phyloP scores from a whole-genome alignment of 2,329 filamentous ascomycete species.

The Tolypocladium ovalisporum region DNA sequence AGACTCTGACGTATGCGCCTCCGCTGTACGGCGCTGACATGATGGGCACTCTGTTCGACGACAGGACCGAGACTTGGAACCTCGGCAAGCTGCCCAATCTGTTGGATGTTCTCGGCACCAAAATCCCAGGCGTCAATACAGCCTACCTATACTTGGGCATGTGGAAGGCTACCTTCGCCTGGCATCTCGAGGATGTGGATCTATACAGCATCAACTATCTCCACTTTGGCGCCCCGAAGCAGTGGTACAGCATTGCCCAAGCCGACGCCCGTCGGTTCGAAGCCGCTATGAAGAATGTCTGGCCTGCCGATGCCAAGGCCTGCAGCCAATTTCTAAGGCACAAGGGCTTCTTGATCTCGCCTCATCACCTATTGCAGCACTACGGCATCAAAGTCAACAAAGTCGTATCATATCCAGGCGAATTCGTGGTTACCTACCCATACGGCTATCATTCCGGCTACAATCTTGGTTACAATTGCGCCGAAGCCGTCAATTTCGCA shows the following conservation, averaged over 20 bases:
- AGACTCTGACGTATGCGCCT: slow-evolving; percentile 86
- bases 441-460: slow-evolving; percentile 98
- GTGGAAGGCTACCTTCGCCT: slow-evolving; percentile 99
- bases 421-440: slow-evolving; percentile 97
- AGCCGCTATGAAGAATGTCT: slow-evolving; percentile 87
- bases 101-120: slow-evolving; percentile 85
- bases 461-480: slow-evolving; percentile 96
- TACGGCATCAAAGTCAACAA: slow-evolving; percentile 96
- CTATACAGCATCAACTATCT: slow-evolving; percentile 99
- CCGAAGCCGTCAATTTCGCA: slow-evolving; percentile 97
- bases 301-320: slow-evolving; percentile 89
- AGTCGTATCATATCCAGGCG: slow-evolving; percentile 87
- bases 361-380: slow-evolving; percentile 72
- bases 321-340: slow-evolving; percentile 94
- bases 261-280: slow-evolving; percentile 89
- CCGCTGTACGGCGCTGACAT: slow-evolving; percentile 95
- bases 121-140: slow-evolving; percentile 95
- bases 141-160: slow-evolving; percentile 96
- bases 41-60: slow-evolving; percentile 88
- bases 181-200: slow-evolving; percentile 97
- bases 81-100: slow-evolving; percentile 89
- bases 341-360: slow-evolving; percentile 95
- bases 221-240: slow-evolving; percentile 95
- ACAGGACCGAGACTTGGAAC: slow-evolving; percentile 78
- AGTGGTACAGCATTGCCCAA: slow-evolving; percentile 99